phyloP scores from a whole-genome alignment of 305 asterid genomes.

The Fraxinus paxiana region DNA sequence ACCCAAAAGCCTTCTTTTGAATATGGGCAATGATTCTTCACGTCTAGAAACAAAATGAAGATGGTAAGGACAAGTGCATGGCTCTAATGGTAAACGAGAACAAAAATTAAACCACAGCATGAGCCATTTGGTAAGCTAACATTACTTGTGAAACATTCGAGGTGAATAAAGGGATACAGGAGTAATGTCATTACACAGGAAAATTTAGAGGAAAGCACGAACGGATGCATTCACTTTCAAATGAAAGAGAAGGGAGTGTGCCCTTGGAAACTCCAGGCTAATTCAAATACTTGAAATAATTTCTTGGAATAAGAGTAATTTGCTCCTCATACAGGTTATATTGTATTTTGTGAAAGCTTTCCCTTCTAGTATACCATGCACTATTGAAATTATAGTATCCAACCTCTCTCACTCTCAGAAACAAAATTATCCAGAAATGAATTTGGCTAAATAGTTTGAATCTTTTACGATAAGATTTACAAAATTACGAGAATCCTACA shows the following conservation, averaged over 20 bases:
- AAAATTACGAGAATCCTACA: neutral
- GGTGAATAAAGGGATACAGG: neutral
- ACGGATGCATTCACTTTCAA: neutral
- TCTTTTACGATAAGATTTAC: neutral
- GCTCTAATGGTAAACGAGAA: neutral
- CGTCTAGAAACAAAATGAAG: conserved; percentile 48
- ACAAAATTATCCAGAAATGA: neutral
- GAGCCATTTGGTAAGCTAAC: neutral
- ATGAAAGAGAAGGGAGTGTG: neutral
- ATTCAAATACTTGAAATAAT: neutral
- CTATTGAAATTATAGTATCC: neutral
- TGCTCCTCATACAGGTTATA: neutral
- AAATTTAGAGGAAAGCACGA: neutral
- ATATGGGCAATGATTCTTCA: conserved; percentile 87
- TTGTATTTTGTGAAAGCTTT: neutral
- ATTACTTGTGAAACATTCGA: neutral
- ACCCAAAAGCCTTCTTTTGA: conserved; percentile 92
- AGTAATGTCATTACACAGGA: neutral
- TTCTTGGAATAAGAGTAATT: neutral
- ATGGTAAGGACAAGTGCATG: neutral
- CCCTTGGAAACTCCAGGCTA: neutral
- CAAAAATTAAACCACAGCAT: conserved; percentile 4
- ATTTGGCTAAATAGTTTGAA: neutral
- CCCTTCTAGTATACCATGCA: neutral
- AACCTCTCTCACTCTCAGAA: neutral